Evolutionary conservation across 106 monocot species (phyloP), one percentile per base, ranked within the genome.

Genomic region (Allium fistulosum): DNA sequence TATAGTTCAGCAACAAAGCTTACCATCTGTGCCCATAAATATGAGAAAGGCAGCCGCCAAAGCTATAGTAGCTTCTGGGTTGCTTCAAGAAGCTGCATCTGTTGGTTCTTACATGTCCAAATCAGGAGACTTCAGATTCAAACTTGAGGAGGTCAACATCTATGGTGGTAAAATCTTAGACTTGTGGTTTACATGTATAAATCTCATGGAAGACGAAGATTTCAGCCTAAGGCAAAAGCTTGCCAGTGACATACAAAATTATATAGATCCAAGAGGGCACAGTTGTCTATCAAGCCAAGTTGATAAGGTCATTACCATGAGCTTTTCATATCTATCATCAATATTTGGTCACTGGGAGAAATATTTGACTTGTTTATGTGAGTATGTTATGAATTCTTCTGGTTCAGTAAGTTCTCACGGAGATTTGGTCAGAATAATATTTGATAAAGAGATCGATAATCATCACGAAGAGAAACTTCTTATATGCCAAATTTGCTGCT

Each of bases 381-480:
- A 66, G 48, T 85, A 80, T 77, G 79, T 84, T 16, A 70, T 82
- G 13, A 61, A 69, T 48, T 67, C 68, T 49, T 80, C 80, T 9
- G 59, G 57, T 78, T 75, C 77, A 58, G 52, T 64, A 58, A 73
- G 71, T 57, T 63, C 77, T 48, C 55, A 64, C 16, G 87, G 84
- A 28, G 81, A 99, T 78, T 71, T 92, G 52, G 92, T 99, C 22
- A 78, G 92, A 37, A 78, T 62, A 69, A 93, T 99, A 49, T 99
- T 99, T 71, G 87, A 99, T 59, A 99, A 99, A 77, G 99, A 99
- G 74, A 99, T 93, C 10, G 99, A 99, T 73, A 99, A 99, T 71
- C 99, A 99, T 61, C 99, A 99, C 67, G 99, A 99, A 79, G 99
- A 92, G 71, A 99, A 93, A 72, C 71, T 99, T 67, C 71, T 99